A percentile compares a stretch with the other conserved stretches of the same genome.
Conservation (phyloP, 2,329 filamentous ascomycete genomes). For the Alternaria gansuensis region DNA sequence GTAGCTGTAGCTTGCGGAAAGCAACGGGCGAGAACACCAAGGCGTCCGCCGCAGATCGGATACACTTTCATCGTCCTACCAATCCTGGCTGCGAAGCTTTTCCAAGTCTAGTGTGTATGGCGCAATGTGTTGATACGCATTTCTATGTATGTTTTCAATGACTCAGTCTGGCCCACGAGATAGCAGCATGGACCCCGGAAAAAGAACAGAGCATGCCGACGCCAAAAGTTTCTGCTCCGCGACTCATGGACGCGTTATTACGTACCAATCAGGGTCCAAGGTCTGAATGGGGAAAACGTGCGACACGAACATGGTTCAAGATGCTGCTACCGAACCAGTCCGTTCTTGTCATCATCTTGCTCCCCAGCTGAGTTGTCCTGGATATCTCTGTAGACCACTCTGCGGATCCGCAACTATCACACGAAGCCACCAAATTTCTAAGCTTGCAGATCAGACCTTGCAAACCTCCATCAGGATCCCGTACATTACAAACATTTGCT, state of each 20-base stretch:
- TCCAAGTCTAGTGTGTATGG: slow-evolving; percentile 36
- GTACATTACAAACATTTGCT: slow-evolving; percentile 44
- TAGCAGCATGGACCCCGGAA: slow-evolving; percentile 20
- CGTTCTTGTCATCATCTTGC: neutral
- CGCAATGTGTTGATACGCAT: slow-evolving; percentile 29
- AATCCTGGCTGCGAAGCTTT: slow-evolving; percentile 37
- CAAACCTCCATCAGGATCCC: slow-evolving; percentile 38
- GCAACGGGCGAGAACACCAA: slow-evolving; percentile 37
- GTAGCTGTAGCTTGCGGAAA: slow-evolving; percentile 46
- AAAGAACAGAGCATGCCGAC: slow-evolving; percentile 29
- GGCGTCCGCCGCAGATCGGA: slow-evolving; percentile 46
- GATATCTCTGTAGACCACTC: neutral
- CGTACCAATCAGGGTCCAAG: slow-evolving; percentile 29
- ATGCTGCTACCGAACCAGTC: slow-evolving; percentile 1
- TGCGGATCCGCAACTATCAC: slow-evolving; percentile 6
- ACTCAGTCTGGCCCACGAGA: slow-evolving; percentile 28
- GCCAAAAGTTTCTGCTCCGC: slow-evolving; percentile 34
- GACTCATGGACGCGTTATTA: slow-evolving; percentile 28
- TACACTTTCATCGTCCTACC: slow-evolving; percentile 37
- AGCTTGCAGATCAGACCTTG: neutral
- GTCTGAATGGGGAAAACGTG: slow-evolving; percentile 18
- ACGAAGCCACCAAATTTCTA: neutral
- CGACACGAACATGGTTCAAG: slow-evolving; percentile 5
- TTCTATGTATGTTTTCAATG: slow-evolving; percentile 24
- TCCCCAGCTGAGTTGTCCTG: neutral